Evolutionary conservation across 495 filamentous ascomycete species (phyloP), one percentile per base, ranked within the genome.

Genomic region (Chaetomium cochliodes): DNA sequence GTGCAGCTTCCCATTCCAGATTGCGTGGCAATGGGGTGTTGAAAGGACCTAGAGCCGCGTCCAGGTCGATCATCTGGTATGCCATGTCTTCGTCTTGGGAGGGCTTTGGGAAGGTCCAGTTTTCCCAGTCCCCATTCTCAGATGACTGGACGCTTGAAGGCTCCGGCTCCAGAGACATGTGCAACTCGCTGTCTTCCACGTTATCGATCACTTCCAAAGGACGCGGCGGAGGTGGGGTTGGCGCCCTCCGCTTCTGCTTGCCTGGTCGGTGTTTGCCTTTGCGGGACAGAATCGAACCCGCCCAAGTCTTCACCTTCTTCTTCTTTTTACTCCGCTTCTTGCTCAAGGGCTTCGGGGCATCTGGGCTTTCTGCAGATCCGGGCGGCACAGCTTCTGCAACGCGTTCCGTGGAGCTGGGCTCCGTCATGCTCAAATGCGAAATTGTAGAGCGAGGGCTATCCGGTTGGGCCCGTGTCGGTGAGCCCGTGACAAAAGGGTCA

Each of bases 21-120:
- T 84, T 84, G 57, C 75, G 78, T 67, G 81, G 82, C 64, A 84
- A 78, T 5, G 92, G 91, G 1, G 91, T 93, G 70, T 94, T 92
- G 77, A 96, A 96, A 0, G 94, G 92, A 3, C 91, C 91, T 13
- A 98, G 80, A n/a, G 93, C 94, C 42, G 93, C 94, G 80, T 98
- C 94, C 47, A 98, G 80, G 77, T 98, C 94, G 59, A 98, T 93
- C 64, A 96, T 85, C 6, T 89, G 90, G 68, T 87, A 92, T 54
- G 87, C 80, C 2, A 79, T 67, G 59, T 91, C 87, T 41, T 84
- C 81, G 15, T 88, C 85, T 0, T 65, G 60, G 5, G 49, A 44
- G 5, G 65, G 33, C 16, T 65, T 65, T 6, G 65, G 60, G 11
- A 65, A 65, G 6, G 55, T 66, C 73, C 73, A 72, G 8, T 54